Evolutionary conservation across 2,329 filamentous ascomycete genomes (phyloP).

Genomic region (Fusarium anthophilum): DNA sequence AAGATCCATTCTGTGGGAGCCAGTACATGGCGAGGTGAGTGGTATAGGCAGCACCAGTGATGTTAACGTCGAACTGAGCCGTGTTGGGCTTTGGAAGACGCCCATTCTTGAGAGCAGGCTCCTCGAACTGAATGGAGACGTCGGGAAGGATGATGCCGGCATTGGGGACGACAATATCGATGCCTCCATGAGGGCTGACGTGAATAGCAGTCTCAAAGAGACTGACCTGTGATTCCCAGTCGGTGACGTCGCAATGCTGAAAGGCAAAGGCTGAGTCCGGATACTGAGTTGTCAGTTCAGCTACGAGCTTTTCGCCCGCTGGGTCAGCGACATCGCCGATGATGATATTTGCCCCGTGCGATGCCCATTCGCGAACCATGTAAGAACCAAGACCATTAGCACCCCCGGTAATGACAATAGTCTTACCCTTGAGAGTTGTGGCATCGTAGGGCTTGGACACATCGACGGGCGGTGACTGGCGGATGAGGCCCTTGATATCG

Average conservation of each 20-base stretch:
- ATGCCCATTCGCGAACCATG: slow-evolving; percentile 64
- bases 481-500: slow-evolving; percentile 39
- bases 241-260: slow-evolving; percentile 70
- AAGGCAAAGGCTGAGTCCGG: slow-evolving; percentile 60
- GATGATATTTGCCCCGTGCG: slow-evolving; percentile 66
- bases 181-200: slow-evolving; percentile 62
- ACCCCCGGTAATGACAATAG: slow-evolving; percentile 71
- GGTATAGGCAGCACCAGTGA: slow-evolving; percentile 72
- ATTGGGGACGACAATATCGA: slow-evolving; percentile 73
- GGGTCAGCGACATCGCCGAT: slow-evolving; percentile 69
- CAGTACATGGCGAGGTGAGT: slow-evolving; percentile 68
- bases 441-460: slow-evolving; percentile 54
- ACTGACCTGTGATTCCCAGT: slow-evolving; percentile 70
- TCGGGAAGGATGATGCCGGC: slow-evolving; percentile 64
- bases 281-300: slow-evolving; percentile 56
- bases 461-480: slow-evolving; percentile 57
- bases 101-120: slow-evolving; percentile 54
- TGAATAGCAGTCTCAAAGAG: slow-evolving; percentile 68
- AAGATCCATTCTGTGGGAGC: slow-evolving; percentile 35
- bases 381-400: slow-evolving; percentile 68
- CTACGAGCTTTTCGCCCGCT: slow-evolving; percentile 64
- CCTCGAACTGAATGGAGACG: slow-evolving; percentile 55
- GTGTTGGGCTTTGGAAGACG: slow-evolving; percentile 58
- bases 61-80: slow-evolving; percentile 68
- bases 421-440: slow-evolving; percentile 61